Conservation (phyloP, 768 basidiomycete species). For the Boletus tomentosulus region DNA sequence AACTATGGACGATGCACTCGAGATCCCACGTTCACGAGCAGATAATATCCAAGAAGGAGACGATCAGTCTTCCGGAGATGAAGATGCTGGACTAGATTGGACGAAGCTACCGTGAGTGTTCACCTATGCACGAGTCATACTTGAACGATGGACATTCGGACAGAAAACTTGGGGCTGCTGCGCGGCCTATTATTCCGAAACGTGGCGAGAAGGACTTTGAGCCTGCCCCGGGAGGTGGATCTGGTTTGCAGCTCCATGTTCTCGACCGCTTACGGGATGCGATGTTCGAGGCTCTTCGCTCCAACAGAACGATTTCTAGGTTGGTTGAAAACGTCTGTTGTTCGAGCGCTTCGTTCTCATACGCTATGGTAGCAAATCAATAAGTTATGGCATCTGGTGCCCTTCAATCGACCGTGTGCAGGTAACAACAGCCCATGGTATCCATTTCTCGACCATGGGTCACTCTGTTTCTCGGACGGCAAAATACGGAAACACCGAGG, state of each 20-base stretch:
- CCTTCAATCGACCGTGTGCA: conserved; percentile 59
- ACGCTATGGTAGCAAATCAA: conserved; percentile 51
- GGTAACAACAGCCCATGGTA: conserved; percentile 74
- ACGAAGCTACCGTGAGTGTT: conserved; percentile 61
- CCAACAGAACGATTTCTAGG: conserved; percentile 75
- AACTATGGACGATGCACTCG: conserved; percentile 61
- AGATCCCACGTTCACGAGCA: conserved; percentile 32
- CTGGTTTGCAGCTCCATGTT: conserved; percentile 75
- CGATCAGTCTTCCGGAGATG: conserved; percentile 61
- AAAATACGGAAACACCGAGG: conserved; percentile 28
- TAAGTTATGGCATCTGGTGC: conserved; percentile 81
- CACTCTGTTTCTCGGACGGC: conserved; percentile 60
- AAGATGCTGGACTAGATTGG: conserved; percentile 79
- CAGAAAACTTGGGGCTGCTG: conserved; percentile 24
- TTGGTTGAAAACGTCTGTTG: conserved; percentile 27
- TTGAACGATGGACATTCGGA: conserved; percentile 1
- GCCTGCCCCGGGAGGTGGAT: conserved; percentile 60
- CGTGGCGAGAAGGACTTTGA: conserved; percentile 98
- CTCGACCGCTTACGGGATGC: conserved; percentile 77
- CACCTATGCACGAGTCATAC: background rate
- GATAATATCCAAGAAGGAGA: conserved; percentile 25
- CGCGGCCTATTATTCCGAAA: conserved; percentile 81
- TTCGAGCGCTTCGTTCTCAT: background rate
- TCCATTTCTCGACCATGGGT: conserved; percentile 78
- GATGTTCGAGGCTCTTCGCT: conserved; percentile 79